A percentile compares a stretch with the other conserved stretches of the same genome.
Evolutionary conservation across 108 stramenopile genomes (phyloP).

Genomic region (Skeletonema tropicum): DNA sequence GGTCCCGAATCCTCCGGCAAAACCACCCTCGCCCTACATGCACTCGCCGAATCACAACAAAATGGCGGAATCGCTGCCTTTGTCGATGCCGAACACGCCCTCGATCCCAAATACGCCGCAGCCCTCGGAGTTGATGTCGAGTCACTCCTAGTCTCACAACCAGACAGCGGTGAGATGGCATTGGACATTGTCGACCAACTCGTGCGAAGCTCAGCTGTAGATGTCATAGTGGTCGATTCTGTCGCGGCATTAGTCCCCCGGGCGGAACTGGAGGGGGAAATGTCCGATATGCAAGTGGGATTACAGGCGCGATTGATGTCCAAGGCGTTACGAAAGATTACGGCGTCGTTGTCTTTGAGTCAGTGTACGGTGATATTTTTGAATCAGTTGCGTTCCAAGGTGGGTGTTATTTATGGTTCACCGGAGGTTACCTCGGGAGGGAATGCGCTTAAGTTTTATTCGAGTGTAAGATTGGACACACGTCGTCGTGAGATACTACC

Average conservation of each 20-base stretch:
- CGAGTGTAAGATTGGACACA: slow-evolving; percentile 89
- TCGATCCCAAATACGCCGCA: slow-evolving; percentile 92
- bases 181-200: slow-evolving; percentile 97
- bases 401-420: slow-evolving; percentile 91
- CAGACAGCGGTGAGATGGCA: slow-evolving; percentile 97
- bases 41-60: slow-evolving; percentile 89
- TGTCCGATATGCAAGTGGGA: slow-evolving; percentile 90
- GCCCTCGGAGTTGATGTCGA: slow-evolving; percentile 89
- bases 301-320: slow-evolving; percentile 95
- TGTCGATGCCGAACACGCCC: slow-evolving; percentile 98
- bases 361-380: slow-evolving; percentile 93
- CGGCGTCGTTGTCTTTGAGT: slow-evolving; percentile 78
- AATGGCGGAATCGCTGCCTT: slow-evolving; percentile 92
- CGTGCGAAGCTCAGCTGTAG: slow-evolving; percentile 88
- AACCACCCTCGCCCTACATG: slow-evolving; percentile 96
- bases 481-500: slow-evolving; percentile 89
- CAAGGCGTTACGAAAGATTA: slow-evolving; percentile 97
- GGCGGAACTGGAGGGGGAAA: slow-evolving; percentile 93
- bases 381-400: slow-evolving; percentile 92
- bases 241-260: slow-evolving; percentile 97
- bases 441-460: slow-evolving; percentile 95
- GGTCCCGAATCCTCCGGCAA: slow-evolving; percentile 96
- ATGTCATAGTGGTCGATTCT: slow-evolving; percentile 94
- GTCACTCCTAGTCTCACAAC: slow-evolving; percentile 89
- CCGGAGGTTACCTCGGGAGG: slow-evolving; percentile 97